Evolutionary conservation across 139 green algal species (phyloP).

Genomic region (Picocystis salinarum): DNA sequence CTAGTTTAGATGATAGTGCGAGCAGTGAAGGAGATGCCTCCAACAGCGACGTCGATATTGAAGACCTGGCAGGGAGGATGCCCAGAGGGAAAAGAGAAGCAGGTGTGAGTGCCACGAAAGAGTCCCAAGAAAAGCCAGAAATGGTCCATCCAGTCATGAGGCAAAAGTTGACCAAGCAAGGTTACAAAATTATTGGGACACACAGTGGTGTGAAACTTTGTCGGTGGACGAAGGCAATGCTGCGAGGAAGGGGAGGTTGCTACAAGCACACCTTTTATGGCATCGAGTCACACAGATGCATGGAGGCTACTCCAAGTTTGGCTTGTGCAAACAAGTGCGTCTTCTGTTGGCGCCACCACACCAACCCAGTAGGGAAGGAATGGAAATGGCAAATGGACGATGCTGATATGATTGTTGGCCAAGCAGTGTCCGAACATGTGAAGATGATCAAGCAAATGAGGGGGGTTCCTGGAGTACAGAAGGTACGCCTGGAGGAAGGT

Average conservation of each 20-base stretch:
- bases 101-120: not conserved
- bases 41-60: slow-evolving; percentile 32
- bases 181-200: slow-evolving; percentile 62
- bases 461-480: slow-evolving; percentile 47
- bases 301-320: slow-evolving; percentile 49
- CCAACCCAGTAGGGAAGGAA: slow-evolving; percentile 45
- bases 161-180: slow-evolving; percentile 46
- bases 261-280: slow-evolving; percentile 80
- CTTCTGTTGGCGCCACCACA: slow-evolving; percentile 60
- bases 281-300: slow-evolving; percentile 52
- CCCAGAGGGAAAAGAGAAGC: slow-evolving; percentile 2
- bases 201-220: slow-evolving; percentile 76
- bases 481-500: slow-evolving; percentile 35
- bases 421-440: slow-evolving; percentile 30
- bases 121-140: slow-evolving; percentile 16
- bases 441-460: slow-evolving; percentile 55
- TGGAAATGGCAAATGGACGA: slow-evolving; percentile 63
- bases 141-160: slow-evolving; percentile 41
- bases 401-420: slow-evolving; percentile 36
- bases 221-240: slow-evolving; percentile 65
- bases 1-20: not conserved
- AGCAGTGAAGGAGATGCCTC: slow-evolving; percentile 5
- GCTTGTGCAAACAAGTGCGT: slow-evolving; percentile 71
- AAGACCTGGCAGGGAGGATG: slow-evolving; percentile 33
- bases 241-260: slow-evolving; percentile 48